Evolutionary conservation across 352 stramenopile genomes (phyloP).

Genomic region (Phytophthora podocarpi): DNA sequence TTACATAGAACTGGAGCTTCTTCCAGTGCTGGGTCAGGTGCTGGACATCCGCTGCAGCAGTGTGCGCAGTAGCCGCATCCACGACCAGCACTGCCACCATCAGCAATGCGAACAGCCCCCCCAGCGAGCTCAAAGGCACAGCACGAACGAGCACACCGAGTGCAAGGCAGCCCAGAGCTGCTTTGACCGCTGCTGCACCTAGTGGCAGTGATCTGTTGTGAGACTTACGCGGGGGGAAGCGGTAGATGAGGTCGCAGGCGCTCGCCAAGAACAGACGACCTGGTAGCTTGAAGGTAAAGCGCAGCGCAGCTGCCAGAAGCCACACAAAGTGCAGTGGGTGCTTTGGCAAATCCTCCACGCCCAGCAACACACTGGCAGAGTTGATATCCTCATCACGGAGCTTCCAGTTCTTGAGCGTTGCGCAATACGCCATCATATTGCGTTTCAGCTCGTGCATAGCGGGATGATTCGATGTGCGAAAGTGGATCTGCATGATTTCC

Average conservation of each 20-base stretch:
- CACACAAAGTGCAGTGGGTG: constrained; percentile 52
- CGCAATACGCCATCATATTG: constrained; percentile 68
- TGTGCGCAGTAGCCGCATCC: constrained; percentile 39
- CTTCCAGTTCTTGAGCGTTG: constrained; percentile 63
- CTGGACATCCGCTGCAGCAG: constrained; percentile 41
- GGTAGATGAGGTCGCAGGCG: constrained; percentile 62
- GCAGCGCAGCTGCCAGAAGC: constrained; percentile 44
- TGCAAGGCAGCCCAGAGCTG: constrained; percentile 38
- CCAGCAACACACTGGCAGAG: constrained; percentile 46
- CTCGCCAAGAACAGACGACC: constrained; percentile 52
- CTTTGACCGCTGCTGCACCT: constrained; percentile 40
- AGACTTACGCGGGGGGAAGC: constrained; percentile 32
- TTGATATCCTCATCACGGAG: constrained; percentile 78
- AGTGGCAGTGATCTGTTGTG: constrained; percentile 37
- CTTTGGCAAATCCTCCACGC: constrained; percentile 46
- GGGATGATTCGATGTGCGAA: constrained; percentile 71
- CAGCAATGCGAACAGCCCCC: constrained; percentile 35
- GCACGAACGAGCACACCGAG: constrained; percentile 42
- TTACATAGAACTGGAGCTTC: constrained; percentile 78
- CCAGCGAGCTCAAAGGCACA: constrained; percentile 35
- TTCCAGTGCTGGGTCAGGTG: constrained; percentile 65
- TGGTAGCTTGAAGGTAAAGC: constrained; percentile 49
- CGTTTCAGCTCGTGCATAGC: constrained; percentile 72
- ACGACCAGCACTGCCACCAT: constrained; percentile 38
- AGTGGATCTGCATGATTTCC: constrained; percentile 81